Conservation (phyloP, 768 basidiomycete species). For the Termitomyces sp. region DNA sequence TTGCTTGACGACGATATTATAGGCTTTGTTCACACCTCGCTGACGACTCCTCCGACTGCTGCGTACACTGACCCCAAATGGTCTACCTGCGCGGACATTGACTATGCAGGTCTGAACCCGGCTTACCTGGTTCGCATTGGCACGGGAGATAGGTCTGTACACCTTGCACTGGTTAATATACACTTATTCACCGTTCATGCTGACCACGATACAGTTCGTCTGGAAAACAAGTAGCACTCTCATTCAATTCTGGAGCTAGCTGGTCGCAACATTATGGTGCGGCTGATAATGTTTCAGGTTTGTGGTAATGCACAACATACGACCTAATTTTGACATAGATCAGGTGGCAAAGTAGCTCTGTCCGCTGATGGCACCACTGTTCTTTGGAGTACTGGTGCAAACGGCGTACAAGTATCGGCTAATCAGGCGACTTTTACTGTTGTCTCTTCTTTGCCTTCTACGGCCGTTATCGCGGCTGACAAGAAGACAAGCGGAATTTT, state of each 20-base stretch:
- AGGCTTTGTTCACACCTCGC: conserved; percentile 45
- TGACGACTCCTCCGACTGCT: conserved; percentile 34
- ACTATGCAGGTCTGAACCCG: conserved; percentile 49
- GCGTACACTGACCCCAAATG: conserved; percentile 42
- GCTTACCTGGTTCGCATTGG: conserved; percentile 48
- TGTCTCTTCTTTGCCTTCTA: conserved; percentile 47
- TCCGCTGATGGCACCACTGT: conserved; percentile 54
- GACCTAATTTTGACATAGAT: neutral
- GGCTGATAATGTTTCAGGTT: conserved; percentile 38
- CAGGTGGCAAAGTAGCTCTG: conserved; percentile 37
- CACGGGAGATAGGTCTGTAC: conserved; percentile 39
- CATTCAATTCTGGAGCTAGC: conserved; percentile 46
- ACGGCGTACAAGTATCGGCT: conserved; percentile 50
- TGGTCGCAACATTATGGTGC: conserved; percentile 58
- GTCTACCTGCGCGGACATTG: conserved; percentile 42
- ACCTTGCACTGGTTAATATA: neutral
- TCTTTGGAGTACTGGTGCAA: conserved; percentile 47
- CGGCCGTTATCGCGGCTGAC: conserved; percentile 57
- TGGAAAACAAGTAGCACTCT: conserved; percentile 54
- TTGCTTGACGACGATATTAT: neutral
- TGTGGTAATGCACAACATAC: neutral
- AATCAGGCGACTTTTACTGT: conserved; percentile 41
- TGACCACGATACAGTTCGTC: conserved; percentile 23
- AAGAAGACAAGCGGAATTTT: conserved; percentile 52
- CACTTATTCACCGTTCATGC: neutral